Evolutionary conservation across 805 yeast genomes (phyloP).

Genomic region (Wickerhamiella slavikovae): DNA sequence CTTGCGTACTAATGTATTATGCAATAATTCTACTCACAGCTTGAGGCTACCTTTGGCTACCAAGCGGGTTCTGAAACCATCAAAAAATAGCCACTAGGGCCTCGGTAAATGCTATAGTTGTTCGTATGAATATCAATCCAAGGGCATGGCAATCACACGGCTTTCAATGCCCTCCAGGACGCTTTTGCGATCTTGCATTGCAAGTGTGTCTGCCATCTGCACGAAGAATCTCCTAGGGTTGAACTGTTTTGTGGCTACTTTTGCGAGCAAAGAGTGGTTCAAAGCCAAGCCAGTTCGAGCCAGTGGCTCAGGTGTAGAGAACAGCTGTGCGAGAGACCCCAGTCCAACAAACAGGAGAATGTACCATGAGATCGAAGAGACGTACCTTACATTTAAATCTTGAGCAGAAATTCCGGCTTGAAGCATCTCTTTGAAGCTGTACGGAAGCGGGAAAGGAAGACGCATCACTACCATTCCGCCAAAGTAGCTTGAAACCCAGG

Average conservation of each 20-base stretch:
- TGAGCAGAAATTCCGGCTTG: conserved; percentile 73
- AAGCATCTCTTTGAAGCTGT: conserved; percentile 76
- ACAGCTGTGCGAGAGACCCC: conserved; percentile 51
- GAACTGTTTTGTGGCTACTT: neutral
- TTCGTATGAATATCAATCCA: no score
- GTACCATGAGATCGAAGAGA: conserved; percentile 89
- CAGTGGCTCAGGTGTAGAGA: conserved; percentile 24
- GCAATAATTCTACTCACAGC: no score
- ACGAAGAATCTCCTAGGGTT: conserved; percentile 39
- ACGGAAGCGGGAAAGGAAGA: conserved; percentile 80
- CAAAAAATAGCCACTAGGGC: no score
- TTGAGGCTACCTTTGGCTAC: no score
- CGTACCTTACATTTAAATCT: conserved; percentile 80
- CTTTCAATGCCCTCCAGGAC: conserved; percentile 41
- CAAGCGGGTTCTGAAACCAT: no score
- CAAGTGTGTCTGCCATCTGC: conserved; percentile 54
- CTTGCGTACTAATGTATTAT: no score
- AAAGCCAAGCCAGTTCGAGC: no score
- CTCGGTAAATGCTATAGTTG: no score
- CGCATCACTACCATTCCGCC: conserved; percentile 77
- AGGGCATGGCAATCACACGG: conserved; percentile 21
- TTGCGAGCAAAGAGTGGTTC: neutral
- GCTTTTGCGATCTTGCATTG: conserved; percentile 35
- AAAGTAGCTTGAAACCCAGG: conserved; percentile 87
- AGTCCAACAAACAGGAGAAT: conserved; percentile 74